Evolutionary conservation across 768 basidiomycete genomes (phyloP), one percentile per base, ranked within the genome.

Genomic region (Agaricus sinodeliciosus): DNA sequence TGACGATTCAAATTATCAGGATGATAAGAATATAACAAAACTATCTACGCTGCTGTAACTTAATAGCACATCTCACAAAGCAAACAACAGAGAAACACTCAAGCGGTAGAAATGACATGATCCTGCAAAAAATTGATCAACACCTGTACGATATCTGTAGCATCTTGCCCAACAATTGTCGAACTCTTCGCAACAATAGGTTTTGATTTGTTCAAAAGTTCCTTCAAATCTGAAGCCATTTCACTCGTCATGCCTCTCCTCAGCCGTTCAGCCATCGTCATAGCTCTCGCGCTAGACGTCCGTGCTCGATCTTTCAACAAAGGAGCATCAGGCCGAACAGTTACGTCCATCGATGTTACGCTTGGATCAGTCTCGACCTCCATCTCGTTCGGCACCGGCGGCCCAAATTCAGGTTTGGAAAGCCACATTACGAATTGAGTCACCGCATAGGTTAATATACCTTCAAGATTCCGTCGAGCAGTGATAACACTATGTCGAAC

Each of bases 371-470:
- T 81, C 34, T 75, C 78, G 0, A 63, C 62, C 6, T 83, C 82
- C 34, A 65, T 69, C 15, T 80, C 75, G 13, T 62, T 59, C 15
- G 65, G 49, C 3, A 31, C 27, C 28, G 63, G 61, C 1, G 65
- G 60, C 44, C 86, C 85, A 57, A 81, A 77, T 49, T 88, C 87
- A 5, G 85, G 84, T 60, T 84, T 87, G 37, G 80, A 78, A 9
- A 89, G 71, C 82, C 86, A 89, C 77, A 87, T 79, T 6, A 80
- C 84, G 31, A 92, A 78, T 61, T 92, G 90, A 6, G 87, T 88
- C 37, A 81, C 78, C 1, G 82, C 77, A 59, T 90, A 92, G 11
- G 87, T 69, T 2, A 87, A 67, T 19, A 86, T 73, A 4, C 74
- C 78, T 61, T 92, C 90, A 3, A 90, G 73, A 43, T 80, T 82